These are phyloP conservation scores for Ephemerocybe angulata DNA, from an alignment of 768 basidiomycete species.

Conservation along the genomic window DNA sequence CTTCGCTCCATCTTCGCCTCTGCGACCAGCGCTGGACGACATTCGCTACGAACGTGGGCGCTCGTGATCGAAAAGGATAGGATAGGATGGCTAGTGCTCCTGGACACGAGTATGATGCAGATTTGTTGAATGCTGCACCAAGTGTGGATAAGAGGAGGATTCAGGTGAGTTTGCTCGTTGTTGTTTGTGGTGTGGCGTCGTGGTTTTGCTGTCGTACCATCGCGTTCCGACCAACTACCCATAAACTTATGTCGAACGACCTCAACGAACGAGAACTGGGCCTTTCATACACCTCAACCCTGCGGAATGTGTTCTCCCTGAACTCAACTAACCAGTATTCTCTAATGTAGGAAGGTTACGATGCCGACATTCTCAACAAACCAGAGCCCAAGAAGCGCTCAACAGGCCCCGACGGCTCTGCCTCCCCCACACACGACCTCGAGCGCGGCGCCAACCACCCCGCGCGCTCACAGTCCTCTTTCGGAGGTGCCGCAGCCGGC, in stretches of 20 bases:
- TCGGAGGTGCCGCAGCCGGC: too few relatives aligned
- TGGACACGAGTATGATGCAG: not conserved
- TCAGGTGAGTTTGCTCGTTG: not conserved
- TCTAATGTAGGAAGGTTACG: conserved; percentile 23
- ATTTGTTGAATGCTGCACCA: not conserved
- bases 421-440: conserved; percentile 15
- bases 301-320: not conserved
- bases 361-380: conserved; percentile 22
- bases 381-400: not conserved
- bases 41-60: too few relatives aligned
- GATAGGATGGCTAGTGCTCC: not conserved
- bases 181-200: not conserved
- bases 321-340: not conserved
- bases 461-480: not conserved
- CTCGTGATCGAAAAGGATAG: too few relatives aligned
- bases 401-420: conserved; percentile 3
- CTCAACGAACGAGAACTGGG: too few relatives aligned
- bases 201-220: not conserved
- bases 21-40: too few relatives aligned
- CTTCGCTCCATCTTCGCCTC: too few relatives aligned
- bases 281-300: not conserved
- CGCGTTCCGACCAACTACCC: not conserved
- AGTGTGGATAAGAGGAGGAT: conserved; percentile 1
- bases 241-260: not conserved
- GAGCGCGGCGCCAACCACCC: not conserved